Base-by-base conservation (phyloP, 768 basidiomycete species). In the Hypsizygus marmoreus region DNA sequence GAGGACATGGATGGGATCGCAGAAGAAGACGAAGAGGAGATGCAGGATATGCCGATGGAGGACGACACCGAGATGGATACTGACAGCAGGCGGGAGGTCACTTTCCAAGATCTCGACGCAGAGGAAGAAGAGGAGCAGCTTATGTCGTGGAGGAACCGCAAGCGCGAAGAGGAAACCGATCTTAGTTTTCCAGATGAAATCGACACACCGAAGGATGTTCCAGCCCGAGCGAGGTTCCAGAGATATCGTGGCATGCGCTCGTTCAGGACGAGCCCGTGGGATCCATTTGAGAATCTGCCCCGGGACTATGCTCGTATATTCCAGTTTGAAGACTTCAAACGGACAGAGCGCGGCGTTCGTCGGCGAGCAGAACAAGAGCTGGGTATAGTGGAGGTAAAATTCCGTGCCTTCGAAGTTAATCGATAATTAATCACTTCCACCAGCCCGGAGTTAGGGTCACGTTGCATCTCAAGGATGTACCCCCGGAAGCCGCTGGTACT, bases 241-340 rank as follows among this genome's bases (percentile, higher is more conserved):
- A 80, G 95, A 37, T 99, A 84, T 64, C 84, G 95, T 47, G 95
- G 95, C 6, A 65, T 99, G 68, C 83, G 84, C 36, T 93, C 90
- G 11, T 91, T 99, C 76, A 74, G 95, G 28, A 98, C 95, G 5
- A 94, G 91, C 61, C 91, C 91, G 28, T 99, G 95, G 97, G 97
- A 98, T 63, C 86, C 95, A 6, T 97, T 88, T 57, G 95, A 99
- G 67, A 95, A 95, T 59, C 74, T 99, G 9, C 95, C 95, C 10
- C 70, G 86, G 39, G 94, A 99, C 62, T 98, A 98, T 59, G 92
- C 88, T 2, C 79, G 88, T 31, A 95, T 97, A 56, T 99, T 98
- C 70, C 91, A 94, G 63, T 97, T 98, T 59, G 94, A 97, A 67
- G 91, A 95, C 57, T 97, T 88, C 71, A 89, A 84, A 63, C 79